phyloP scores from a whole-genome alignment of 495 filamentous ascomycete species.

The Aspergillus taichungensis region DNA sequence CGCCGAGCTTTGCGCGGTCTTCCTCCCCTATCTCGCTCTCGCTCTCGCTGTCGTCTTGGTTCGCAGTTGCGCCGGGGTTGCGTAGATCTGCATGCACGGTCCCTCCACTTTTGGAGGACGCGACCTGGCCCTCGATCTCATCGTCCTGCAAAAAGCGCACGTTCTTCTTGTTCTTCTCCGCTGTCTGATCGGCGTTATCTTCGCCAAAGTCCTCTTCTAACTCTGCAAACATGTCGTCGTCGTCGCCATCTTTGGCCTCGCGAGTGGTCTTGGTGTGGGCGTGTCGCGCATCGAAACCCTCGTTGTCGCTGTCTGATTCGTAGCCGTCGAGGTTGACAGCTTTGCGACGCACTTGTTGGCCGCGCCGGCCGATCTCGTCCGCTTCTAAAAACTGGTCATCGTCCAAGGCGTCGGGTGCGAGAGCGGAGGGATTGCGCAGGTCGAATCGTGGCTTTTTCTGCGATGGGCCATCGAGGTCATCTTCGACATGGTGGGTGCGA shows the following conservation, averaged over 20 bases:
- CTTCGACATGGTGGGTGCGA: conserved; percentile 52
- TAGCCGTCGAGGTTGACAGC: conserved; percentile 95
- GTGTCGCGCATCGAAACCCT: conserved; percentile 70
- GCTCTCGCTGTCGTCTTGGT: conserved; percentile 42
- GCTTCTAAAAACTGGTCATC: conserved; percentile 78
- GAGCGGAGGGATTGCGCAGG: conserved; percentile 81
- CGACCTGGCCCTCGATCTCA: conserved; percentile 84
- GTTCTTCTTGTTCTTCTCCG: conserved; percentile 62
- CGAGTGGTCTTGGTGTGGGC: conserved; percentile 45
- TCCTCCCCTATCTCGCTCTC: conserved; percentile 68
- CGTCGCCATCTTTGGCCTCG: conserved; percentile 36
- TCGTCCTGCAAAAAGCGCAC: conserved; percentile 67
- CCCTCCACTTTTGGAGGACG: conserved; percentile 60
- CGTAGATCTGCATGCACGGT: conserved; percentile 52
- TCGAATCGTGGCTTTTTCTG: conserved; percentile 92
- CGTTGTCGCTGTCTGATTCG: conserved; percentile 88
- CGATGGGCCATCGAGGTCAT: conserved; percentile 35
- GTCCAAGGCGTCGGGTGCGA: conserved; percentile 69
- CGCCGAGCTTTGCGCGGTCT: conserved; percentile 57
- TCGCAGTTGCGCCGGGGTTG: conserved; percentile 30
- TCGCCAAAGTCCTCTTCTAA: conserved; percentile 52
- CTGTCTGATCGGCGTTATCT: conserved; percentile 36
- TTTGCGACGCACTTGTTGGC: conserved; percentile 70
- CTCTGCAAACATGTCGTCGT: conserved; percentile 89
- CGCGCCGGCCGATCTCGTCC: conserved; percentile 83